A percentile compares a stretch with the other conserved stretches of the same genome.
Conservation (phyloP, 768 basidiomycete genomes). For the Boletellus sp. region DNA sequence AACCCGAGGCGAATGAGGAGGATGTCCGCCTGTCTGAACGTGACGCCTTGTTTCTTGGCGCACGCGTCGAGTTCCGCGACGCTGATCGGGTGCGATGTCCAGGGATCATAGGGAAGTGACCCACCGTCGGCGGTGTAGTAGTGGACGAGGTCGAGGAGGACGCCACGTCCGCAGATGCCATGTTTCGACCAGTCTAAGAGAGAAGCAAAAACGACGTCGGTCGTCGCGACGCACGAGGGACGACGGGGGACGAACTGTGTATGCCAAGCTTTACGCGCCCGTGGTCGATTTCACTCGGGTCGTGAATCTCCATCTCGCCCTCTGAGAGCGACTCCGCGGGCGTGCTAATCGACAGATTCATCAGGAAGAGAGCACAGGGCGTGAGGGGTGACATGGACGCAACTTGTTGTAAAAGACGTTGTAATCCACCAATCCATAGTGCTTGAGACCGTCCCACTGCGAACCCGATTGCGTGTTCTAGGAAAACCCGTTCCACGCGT, state of each 20-base stretch:
- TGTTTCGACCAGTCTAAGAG: constrained; percentile 63
- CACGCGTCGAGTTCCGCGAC: constrained; percentile 56
- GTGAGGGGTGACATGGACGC: neutral
- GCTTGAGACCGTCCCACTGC: constrained; percentile 67
- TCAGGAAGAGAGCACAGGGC: no score
- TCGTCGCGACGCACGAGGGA: neutral
- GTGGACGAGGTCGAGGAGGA: constrained; percentile 60
- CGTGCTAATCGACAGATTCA: constrained; percentile 32
- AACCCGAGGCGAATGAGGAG: constrained; percentile 62
- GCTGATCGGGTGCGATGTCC: constrained; percentile 50
- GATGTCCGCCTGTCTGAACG: constrained; percentile 58
- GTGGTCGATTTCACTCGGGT: constrained; percentile 48
- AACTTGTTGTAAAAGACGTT: constrained; percentile 64
- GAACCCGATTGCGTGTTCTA: constrained; percentile 71
- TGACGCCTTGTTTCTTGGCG: constrained; percentile 55
- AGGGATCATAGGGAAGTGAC: constrained; percentile 59
- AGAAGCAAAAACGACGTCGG: neutral
- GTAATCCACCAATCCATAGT: constrained; percentile 52
- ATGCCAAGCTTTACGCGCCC: constrained; percentile 53
- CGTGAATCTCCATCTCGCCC: constrained; percentile 46
- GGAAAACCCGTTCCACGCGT: neutral
- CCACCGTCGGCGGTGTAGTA: constrained; percentile 41
- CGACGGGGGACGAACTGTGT: constrained; percentile 49
- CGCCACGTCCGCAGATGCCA: constrained; percentile 66
- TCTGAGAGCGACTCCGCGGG: constrained; percentile 39